A percentile compares a stretch with the other conserved stretches of the same genome.
Evolutionary conservation across 331 rosid species (phyloP).

Genomic region (Pyracantha coccinea): DNA sequence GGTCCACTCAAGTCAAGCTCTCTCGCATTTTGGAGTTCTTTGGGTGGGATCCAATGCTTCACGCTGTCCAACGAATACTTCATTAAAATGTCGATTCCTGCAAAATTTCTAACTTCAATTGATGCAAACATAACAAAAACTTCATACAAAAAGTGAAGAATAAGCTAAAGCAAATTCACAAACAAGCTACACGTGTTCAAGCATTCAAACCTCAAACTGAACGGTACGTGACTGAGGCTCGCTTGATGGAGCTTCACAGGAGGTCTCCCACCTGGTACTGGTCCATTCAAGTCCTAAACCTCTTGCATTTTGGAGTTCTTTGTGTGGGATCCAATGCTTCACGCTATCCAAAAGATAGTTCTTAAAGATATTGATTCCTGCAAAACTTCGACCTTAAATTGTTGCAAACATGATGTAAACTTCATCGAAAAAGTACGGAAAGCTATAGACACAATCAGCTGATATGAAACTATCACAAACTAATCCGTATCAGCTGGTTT

Average conservation of each 20-base stretch:
- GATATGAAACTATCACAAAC: neutral
- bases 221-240: constrained; percentile 67
- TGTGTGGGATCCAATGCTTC: constrained; percentile 96
- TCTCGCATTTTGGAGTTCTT: constrained; percentile 93
- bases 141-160: neutral
- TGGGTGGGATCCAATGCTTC: constrained; percentile 94
- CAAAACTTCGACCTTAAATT: constrained; percentile 36
- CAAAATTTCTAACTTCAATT: constrained; percentile 34
- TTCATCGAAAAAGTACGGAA: neutral
- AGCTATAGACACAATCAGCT: neutral
- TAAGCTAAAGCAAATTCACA: neutral
- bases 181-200: neutral
- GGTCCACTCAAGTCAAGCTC: constrained; percentile 73
- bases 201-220: constrained; percentile 44
- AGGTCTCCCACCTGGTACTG: constrained; percentile 97
- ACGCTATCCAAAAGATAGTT: constrained; percentile 33
- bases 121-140: neutral
- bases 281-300: constrained; percentile 73
- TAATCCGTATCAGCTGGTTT: neutral
- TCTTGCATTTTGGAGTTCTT: constrained; percentile 93
- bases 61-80: constrained; percentile 34
- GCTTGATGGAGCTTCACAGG: constrained; percentile 97
- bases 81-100: constrained; percentile 44
- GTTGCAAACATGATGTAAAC: neutral
- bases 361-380: constrained; percentile 45